These are phyloP conservation scores for Bipolaris cookei DNA, from an alignment of 2,329 filamentous ascomycete species.

Conservation along the genomic window DNA sequence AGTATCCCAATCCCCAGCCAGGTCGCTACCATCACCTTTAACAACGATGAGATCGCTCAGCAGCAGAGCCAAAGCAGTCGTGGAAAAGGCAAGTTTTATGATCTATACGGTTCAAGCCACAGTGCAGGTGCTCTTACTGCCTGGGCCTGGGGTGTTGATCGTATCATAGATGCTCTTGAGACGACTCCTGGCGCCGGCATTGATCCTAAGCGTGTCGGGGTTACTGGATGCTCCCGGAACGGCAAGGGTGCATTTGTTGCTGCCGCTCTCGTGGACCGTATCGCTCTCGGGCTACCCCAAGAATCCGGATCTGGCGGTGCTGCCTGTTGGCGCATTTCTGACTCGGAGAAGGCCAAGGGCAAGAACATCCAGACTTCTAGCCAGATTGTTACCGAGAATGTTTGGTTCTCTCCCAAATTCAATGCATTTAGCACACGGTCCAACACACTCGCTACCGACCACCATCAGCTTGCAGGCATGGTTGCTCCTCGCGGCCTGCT, in stretches of 20 bases:
- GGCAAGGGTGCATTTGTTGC: conserved; percentile 69
- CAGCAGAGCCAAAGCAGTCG: conserved; percentile 56
- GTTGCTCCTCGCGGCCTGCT: conserved; percentile 63
- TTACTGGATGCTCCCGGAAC: conserved; percentile 69
- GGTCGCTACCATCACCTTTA: conserved; percentile 65
- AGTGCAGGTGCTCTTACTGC: conserved; percentile 65
- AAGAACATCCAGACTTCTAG: conserved; percentile 66
- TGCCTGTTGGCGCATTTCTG: conserved; percentile 63
- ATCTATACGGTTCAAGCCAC: conserved; percentile 62
- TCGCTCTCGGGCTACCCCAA: conserved; percentile 67
- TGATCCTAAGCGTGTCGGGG: conserved; percentile 53
- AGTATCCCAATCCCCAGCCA: conserved; percentile 62
- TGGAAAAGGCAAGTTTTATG: conserved; percentile 65
- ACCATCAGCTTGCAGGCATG: conserved; percentile 64
- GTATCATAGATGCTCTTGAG: conserved; percentile 66
- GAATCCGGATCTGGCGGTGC: conserved; percentile 68
- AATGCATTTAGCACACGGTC: conserved; percentile 59
- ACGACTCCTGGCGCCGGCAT: conserved; percentile 55
- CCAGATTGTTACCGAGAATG: conserved; percentile 66
- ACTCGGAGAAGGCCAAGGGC: conserved; percentile 57
- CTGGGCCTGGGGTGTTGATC: conserved; percentile 69
- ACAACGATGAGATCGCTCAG: conserved; percentile 63
- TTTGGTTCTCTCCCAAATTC: conserved; percentile 66
- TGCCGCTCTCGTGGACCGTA: conserved; percentile 64
- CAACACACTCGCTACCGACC: conserved; percentile 60